phyloP scores from a whole-genome alignment of 129 eudicot genomes.

The Chrysanthemum lavandulifolium region DNA sequence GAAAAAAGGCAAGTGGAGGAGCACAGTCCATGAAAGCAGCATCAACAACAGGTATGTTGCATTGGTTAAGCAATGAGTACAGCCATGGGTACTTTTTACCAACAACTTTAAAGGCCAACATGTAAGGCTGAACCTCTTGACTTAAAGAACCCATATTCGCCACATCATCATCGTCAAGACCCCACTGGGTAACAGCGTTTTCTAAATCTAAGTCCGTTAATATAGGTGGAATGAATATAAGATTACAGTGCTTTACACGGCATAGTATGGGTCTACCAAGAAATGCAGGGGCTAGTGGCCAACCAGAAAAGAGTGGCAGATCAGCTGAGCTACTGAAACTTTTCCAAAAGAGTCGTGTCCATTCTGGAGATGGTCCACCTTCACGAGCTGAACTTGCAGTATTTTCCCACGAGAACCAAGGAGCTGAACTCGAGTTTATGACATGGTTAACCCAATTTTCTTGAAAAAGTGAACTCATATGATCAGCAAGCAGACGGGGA shows the following conservation, averaged over 20 bases:
- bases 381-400: conserved; percentile 53
- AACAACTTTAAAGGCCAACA: conserved; percentile 45
- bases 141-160: conserved; percentile 44
- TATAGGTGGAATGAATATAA: conserved; percentile 77
- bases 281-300: conserved; percentile 98
- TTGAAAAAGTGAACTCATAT: conserved; percentile 73
- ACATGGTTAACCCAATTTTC: conserved; percentile 91
- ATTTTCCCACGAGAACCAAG: conserved; percentile 98
- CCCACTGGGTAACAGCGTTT: conserved; percentile 29
- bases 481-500: conserved; percentile 67
- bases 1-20: conserved; percentile 57
- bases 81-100: conserved; percentile 78
- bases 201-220: conserved; percentile 30
- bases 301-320: conserved; percentile 79
- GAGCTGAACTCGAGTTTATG: conserved; percentile 62
- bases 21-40: conserved; percentile 83
- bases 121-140: conserved; percentile 41
- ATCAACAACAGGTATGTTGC: conserved; percentile 81
- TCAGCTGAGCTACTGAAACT: conserved; percentile 70
- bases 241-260: conserved; percentile 81
- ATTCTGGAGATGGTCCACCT: conserved; percentile 85
- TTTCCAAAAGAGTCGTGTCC: conserved; percentile 89
- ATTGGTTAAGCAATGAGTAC: conserved; percentile 76
- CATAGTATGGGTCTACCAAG: conserved; percentile 95
- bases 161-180: conserved; percentile 36